Evolutionary conservation across 179 eudicot species (phyloP).

Genomic region (Actinidia chinensis): DNA sequence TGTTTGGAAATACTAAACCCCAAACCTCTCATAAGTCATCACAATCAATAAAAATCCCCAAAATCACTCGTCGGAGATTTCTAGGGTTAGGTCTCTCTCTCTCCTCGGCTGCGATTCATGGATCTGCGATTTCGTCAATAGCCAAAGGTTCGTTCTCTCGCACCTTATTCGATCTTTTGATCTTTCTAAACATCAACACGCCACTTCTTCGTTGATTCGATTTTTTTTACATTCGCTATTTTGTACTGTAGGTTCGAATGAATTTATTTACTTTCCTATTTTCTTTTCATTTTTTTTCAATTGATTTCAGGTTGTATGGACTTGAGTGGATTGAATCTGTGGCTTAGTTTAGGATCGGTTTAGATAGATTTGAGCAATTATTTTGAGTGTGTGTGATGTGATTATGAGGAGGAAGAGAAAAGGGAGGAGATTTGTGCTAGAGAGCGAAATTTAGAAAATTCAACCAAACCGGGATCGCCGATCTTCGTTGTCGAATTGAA

Average conservation of each 20-base stretch:
- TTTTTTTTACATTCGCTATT: neutral
- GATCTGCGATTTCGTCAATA: neutral
- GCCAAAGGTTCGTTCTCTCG: slow-evolving; percentile 8
- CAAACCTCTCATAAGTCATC: neutral
- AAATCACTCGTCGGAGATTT: slow-evolving; percentile 1
- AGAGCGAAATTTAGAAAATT: slow-evolving; percentile 26
- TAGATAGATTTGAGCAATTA: slow-evolving; percentile 1
- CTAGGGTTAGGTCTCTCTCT: slow-evolving; percentile 16
- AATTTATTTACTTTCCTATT: neutral
- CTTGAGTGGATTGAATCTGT: neutral
- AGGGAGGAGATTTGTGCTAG: slow-evolving; percentile 42
- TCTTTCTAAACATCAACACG: neutral
- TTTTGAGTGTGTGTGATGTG: slow-evolving; percentile 8
- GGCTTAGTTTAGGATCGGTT: neutral
- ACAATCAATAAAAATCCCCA: neutral
- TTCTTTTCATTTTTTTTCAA: neutral
- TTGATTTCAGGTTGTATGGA: slow-evolving; percentile 6
- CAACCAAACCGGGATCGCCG: slow-evolving; percentile 20
- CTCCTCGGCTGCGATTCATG: neutral
- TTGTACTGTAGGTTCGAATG: neutral
- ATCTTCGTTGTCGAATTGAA: slow-evolving; percentile 32
- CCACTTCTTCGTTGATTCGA: neutral
- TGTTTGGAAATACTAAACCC: neutral
- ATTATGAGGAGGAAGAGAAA: slow-evolving; percentile 67
- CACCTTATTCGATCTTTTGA: neutral